Evolutionary conservation across 768 basidiomycete genomes (phyloP), one percentile per base, ranked within the genome.

Genomic region (Mycena albidolilacea): DNA sequence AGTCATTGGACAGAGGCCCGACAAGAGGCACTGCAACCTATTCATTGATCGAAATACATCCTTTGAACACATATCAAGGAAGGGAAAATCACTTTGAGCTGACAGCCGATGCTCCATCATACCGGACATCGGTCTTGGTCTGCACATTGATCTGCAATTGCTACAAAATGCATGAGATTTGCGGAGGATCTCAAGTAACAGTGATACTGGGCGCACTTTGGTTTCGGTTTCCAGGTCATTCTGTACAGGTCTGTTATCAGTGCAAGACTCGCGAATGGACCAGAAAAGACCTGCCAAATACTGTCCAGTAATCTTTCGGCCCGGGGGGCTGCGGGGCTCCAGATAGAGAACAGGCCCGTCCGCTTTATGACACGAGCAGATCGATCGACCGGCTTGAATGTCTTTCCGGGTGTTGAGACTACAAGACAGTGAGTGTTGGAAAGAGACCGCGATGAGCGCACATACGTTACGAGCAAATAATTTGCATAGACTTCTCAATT

Each of bases 391-490:
- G 35, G 2, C 44, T 15, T 44, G 79, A 14, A 85, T 78, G 38
- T 78, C 75, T 68, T 80, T 81, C 23, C 85, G 82, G 11, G 84
- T 78, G 64, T 85, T 85, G 60, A 85, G 72, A n/a, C 85, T 85
- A 55, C 12, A 37, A 59, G 8, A 21, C 35, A n/a, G 10, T 52
- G 38, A 50, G 7, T 6, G 12, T 15, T 48, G 5, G 17, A 70
- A 35, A 52, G 11, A 52, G 46, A n/a, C 9, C 44, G 2, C 35
- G 43, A 37, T 19, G 21, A 64, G 7, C 15, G 10, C 9, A 77
- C 83, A 35, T 73, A 85, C 85, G 87, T 87, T 0, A 87, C 88
- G 14, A 89, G 81, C 15, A 89, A 77, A 3, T 88, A 89, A 68
- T 87, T 89, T 1, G 88, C 87, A 57, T 89, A 89, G 1, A 62